Percentiles rank a stretch among this genome's conserved stretches.
These are phyloP conservation scores for Arbutus unedo DNA, from an alignment of 148 eudicot species.

Conservation along the genomic window DNA sequence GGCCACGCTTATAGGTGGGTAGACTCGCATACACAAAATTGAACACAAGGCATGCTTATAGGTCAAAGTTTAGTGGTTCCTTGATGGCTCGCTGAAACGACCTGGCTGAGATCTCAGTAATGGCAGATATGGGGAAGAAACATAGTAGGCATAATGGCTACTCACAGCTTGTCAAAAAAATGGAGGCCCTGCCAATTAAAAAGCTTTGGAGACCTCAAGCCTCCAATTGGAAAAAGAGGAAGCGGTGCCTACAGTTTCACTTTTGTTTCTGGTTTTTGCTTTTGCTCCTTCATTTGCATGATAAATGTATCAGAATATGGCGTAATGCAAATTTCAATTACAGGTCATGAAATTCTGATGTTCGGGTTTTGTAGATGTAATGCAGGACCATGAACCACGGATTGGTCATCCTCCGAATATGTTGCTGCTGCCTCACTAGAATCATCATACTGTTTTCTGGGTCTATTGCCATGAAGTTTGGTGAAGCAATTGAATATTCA, in stretches of 20 bases:
- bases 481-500: not conserved
- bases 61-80: not conserved
- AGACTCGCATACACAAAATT: not conserved
- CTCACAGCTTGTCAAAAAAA: not conserved
- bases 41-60: not conserved
- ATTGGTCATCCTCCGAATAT: not conserved
- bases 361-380: not conserved
- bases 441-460: not conserved
- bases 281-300: not conserved
- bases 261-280: not conserved
- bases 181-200: not conserved
- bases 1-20: not conserved
- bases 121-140: not conserved
- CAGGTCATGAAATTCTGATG: not conserved
- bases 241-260: not conserved
- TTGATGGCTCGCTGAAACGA: not conserved
- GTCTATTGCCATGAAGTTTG: not conserved
- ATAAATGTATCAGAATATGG: not conserved
- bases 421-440: not conserved
- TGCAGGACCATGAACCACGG: slow-evolving; percentile 16
- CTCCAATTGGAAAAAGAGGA: not conserved
- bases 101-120: not conserved
- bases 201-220: not conserved
- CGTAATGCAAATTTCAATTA: not conserved
- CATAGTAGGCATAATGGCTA: not conserved